phyloP scores from a whole-genome alignment of 164 flowering plant genomes.

The Annona squamosa region DNA sequence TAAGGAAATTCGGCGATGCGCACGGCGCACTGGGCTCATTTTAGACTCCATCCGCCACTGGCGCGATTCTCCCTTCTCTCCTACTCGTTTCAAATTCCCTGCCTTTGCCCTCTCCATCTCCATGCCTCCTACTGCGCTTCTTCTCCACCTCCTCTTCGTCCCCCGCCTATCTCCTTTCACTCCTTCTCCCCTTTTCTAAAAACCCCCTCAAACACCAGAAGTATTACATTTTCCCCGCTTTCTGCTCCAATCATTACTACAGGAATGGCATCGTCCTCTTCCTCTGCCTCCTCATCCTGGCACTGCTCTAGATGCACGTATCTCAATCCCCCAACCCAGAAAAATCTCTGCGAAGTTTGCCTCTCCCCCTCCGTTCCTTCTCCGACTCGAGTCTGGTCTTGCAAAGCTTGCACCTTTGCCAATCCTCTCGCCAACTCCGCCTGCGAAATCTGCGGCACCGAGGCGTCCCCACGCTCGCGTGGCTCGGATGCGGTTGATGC shows the following conservation, averaged over 20 bases:
- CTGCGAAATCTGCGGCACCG: constrained; percentile 11
- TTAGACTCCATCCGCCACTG: no score
- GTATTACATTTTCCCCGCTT: not conserved
- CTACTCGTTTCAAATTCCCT: no score
- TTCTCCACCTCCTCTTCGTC: not conserved
- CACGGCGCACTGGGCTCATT: no score
- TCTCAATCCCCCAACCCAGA: constrained; percentile 16
- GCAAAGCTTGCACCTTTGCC: constrained; percentile 17
- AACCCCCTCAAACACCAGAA: not conserved
- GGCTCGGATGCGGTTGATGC: not conserved
- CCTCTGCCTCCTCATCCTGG: constrained; percentile 4
- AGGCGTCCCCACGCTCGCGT: not conserved
- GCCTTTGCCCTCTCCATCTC: no score
- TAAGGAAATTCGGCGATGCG: no score
- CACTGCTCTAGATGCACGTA: constrained; percentile 15
- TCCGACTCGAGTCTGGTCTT: constrained; percentile 8
- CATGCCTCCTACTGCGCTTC: no score
- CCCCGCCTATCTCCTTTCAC: not conserved
- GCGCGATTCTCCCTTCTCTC: no score
- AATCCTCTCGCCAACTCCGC: constrained; percentile 2
- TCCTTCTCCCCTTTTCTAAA: not conserved
- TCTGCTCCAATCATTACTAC: not conserved
- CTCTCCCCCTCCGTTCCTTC: constrained; percentile 5
- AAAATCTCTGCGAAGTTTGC: constrained; percentile 11
- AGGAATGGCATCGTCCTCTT: not conserved